Evolutionary conservation across 495 filamentous ascomycete genomes (phyloP), one percentile per base, ranked within the genome.

Genomic region (Astrocystis sublimbata): DNA sequence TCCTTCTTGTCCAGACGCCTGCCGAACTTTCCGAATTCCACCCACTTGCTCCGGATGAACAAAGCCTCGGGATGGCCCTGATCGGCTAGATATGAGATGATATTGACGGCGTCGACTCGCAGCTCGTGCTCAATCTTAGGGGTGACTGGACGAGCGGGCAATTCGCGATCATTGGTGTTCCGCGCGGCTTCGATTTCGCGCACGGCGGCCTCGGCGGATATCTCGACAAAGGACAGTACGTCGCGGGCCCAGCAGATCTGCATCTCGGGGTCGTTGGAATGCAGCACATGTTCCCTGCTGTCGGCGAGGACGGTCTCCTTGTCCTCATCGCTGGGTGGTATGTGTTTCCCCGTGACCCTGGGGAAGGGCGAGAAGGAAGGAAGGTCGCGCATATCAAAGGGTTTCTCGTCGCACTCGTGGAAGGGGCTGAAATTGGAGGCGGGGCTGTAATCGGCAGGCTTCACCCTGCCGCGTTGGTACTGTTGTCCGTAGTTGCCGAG

Each of bases 181-280:
- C 65, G 65, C 33, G 50, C 28, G 23, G 68, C 67, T 41, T 72
- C 68, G 19, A 62, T 55, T 46, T 81, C 78, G 81, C 85, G 66
- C 77, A 81, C 73, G 83, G 86, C 69, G 85, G 87, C 75, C 82
- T 89, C 78, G 55, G 86, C 82, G 42, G 91, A 84, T 57, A 92
- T 87, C 72, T 97, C 96, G 38, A 96, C 90, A 78, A 91, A 97
- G 42, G 88, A 85, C 47, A 98, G 81, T 24, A 91, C 86, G 76
- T 98, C 94, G 72, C 96, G 88, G 41, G 96, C 94, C 94, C 94
- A 98, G 33, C 90, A 88, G 61, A 98, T 79, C 80, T 98, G 94
- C 88, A 96, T 93, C 61, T 96, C 89, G 35, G 93, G 92, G 71
- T 98, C 93, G 65, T 96, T 93, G 35, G 94, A 97, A 64, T 92